Conservation (phyloP, 2,329 filamentous ascomycete genomes). For the Emergomyces orientalis region DNA sequence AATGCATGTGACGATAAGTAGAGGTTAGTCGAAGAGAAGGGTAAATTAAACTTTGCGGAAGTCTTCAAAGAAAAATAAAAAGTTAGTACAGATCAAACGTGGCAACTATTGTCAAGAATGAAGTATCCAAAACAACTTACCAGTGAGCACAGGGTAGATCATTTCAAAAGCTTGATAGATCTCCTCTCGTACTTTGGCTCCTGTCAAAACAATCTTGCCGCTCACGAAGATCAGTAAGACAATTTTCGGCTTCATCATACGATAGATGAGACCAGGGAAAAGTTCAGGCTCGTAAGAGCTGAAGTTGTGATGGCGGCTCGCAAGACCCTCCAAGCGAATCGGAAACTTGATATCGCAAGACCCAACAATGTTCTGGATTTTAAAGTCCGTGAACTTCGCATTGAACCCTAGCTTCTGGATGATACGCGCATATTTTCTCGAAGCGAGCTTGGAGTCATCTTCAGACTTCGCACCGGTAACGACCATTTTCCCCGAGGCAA, state of each 20-base stretch:
- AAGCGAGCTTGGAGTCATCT: conserved; percentile 94
- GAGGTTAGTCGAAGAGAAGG: background rate
- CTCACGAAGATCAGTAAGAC: conserved; percentile 96
- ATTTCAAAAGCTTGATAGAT: conserved; percentile 95
- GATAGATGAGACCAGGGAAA: conserved; percentile 98
- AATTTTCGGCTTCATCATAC: conserved; percentile 99
- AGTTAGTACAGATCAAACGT: conserved; percentile 17
- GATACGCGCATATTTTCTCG: conserved; percentile 95
- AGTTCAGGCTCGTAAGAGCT: conserved; percentile 97
- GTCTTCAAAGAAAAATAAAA: conserved; percentile 33
- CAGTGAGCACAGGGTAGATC: conserved; percentile 92
- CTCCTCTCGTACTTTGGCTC: conserved; percentile 95
- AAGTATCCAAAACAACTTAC: conserved; percentile 41
- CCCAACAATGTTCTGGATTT: conserved; percentile 99
- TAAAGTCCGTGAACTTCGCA: conserved; percentile 99
- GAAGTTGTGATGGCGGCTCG: conserved; percentile 97
- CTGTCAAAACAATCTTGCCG: conserved; percentile 95
- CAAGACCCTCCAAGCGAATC: conserved; percentile 89
- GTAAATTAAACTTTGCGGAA: conserved; percentile 51
- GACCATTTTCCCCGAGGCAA: conserved; percentile 98
- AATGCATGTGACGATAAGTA: background rate
- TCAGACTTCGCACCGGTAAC: conserved; percentile 97
- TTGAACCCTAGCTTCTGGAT: conserved; percentile 99
- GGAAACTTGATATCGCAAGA: conserved; percentile 99
- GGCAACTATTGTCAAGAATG: background rate